A percentile compares a stretch with the other conserved stretches of the same genome.
These are phyloP conservation scores for Acacia acuminata DNA, from an alignment of 306 rosid genomes.

Conservation along the genomic window DNA sequence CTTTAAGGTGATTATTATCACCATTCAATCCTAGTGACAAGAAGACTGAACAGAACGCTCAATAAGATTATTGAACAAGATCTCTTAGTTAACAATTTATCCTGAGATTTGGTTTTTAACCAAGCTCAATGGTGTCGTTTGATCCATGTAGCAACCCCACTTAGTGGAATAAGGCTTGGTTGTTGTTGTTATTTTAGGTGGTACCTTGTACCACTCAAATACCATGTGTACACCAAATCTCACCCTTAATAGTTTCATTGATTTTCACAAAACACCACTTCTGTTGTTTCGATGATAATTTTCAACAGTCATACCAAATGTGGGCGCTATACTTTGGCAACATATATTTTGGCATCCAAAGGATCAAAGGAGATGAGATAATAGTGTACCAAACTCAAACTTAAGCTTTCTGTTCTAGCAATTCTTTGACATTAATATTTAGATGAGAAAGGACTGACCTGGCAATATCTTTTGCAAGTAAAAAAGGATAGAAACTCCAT, in stretches of 20 bases:
- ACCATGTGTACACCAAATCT: background rate
- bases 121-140: too few species aligned
- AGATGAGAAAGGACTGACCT: conserved; percentile 52
- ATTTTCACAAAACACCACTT: background rate
- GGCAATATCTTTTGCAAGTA: conserved; percentile 96
- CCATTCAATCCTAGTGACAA: background rate
- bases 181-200: background rate
- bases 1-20: background rate
- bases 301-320: background rate
- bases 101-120: too few species aligned
- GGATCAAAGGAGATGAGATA: background rate
- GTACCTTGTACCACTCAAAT: background rate
- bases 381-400: background rate
- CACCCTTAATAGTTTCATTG: background rate
- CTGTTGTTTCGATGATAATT: background rate
- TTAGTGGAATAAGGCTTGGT: too few species aligned
- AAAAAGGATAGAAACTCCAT: conserved; percentile 93
- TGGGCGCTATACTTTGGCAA: background rate
- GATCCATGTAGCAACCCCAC: too few species aligned
- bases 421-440: conserved; percentile 21
- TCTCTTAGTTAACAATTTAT: too few species aligned
- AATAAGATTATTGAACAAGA: too few species aligned
- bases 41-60: too few species aligned
- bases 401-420: conserved; percentile 11
- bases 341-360: background rate